These are phyloP conservation scores for Mycena filopes DNA, from an alignment of 768 basidiomycete genomes.

Conservation along the genomic window DNA sequence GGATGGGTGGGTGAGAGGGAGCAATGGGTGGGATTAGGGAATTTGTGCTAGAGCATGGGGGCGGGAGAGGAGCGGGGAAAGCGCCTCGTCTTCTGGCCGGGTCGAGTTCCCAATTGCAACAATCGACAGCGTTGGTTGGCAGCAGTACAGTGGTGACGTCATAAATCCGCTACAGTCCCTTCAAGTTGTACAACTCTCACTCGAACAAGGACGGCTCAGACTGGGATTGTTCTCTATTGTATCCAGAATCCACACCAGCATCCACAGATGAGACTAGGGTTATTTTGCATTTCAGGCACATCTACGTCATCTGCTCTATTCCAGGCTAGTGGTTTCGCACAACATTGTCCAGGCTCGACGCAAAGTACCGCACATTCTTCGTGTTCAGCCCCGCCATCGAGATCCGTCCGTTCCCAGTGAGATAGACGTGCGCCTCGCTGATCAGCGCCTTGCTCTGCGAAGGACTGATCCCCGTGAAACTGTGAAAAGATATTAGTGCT, in stretches of 20 bases:
- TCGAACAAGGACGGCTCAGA: too few species aligned
- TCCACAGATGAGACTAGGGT: too few species aligned
- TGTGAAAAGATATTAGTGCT: conserved; percentile 42
- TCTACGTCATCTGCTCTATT: conserved; percentile 17
- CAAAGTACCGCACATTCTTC: conserved; percentile 82
- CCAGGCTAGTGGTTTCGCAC: conserved; percentile 55
- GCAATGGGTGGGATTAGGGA: not conserved
- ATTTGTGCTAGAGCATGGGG: too few species aligned
- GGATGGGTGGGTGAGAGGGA: not conserved
- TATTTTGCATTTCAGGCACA: conserved; percentile 10
- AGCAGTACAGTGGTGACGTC: too few species aligned
- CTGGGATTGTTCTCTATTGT: too few species aligned
- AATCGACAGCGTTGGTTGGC: conserved; percentile 7
- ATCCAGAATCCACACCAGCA: too few species aligned
- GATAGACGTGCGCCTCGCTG: conserved; percentile 82
- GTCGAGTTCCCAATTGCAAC: too few species aligned
- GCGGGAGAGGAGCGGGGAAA: too few species aligned
- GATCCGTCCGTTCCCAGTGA: conserved; percentile 90
- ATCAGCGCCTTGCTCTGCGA: conserved; percentile 75
- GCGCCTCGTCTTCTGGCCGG: too few species aligned
- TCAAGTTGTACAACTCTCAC: too few species aligned
- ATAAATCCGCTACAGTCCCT: too few species aligned
- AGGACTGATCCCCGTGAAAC: conserved; percentile 84
- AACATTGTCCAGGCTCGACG: conserved; percentile 72
- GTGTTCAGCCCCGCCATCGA: conserved; percentile 95